Percentiles rank a stretch among this genome's conserved stretches.
Evolutionary conservation across 1,284 basidiomycete genomes (phyloP).

Genomic region (Trametes versicolor): DNA sequence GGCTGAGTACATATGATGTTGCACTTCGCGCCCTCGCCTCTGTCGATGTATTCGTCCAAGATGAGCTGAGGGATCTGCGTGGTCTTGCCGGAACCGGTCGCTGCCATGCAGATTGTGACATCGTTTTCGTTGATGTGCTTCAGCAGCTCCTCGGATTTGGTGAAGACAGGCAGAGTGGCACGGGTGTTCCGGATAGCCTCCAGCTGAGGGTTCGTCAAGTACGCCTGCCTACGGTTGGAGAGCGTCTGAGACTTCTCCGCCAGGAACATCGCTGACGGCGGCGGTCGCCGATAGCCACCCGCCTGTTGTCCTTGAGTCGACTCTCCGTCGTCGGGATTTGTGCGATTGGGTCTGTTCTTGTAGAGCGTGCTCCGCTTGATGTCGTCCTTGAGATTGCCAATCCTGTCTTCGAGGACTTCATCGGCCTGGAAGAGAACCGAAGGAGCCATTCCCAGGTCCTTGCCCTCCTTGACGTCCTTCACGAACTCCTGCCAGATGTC

Average conservation of each 20-base stretch:
- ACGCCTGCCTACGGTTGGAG: slow-evolving; percentile 62
- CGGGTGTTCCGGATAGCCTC: slow-evolving; percentile 78
- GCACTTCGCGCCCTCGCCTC: slow-evolving; percentile 84
- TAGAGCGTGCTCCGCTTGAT: slow-evolving; percentile 66
- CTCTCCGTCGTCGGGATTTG: slow-evolving; percentile 33
- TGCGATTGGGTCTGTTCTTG: slow-evolving; percentile 53
- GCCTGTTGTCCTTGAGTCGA: slow-evolving; percentile 20
- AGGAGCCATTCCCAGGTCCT: slow-evolving; percentile 76
- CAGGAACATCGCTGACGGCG: slow-evolving; percentile 44
- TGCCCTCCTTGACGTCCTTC: slow-evolving; percentile 67
- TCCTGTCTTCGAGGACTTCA: slow-evolving; percentile 75
- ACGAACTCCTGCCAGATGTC: slow-evolving; percentile 83
- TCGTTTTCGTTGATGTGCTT: slow-evolving; percentile 82
- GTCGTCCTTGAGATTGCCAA: slow-evolving; percentile 78
- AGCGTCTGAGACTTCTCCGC: slow-evolving; percentile 71
- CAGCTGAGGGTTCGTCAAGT: slow-evolving; percentile 70
- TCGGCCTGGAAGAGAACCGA: slow-evolving; percentile 80
- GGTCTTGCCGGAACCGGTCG: slow-evolving; percentile 96
- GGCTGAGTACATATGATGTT: slow-evolving; percentile 97
- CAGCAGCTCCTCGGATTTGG: slow-evolving; percentile 72
- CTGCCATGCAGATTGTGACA: slow-evolving; percentile 94
- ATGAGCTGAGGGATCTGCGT: slow-evolving; percentile 96
- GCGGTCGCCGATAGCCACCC: slow-evolving; percentile 39
- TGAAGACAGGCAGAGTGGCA: slow-evolving; percentile 77
- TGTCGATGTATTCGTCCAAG: slow-evolving; percentile 86